phyloP scores from a whole-genome alignment of 2,329 filamentous ascomycete species.

The Cladobotryum protrusum region DNA sequence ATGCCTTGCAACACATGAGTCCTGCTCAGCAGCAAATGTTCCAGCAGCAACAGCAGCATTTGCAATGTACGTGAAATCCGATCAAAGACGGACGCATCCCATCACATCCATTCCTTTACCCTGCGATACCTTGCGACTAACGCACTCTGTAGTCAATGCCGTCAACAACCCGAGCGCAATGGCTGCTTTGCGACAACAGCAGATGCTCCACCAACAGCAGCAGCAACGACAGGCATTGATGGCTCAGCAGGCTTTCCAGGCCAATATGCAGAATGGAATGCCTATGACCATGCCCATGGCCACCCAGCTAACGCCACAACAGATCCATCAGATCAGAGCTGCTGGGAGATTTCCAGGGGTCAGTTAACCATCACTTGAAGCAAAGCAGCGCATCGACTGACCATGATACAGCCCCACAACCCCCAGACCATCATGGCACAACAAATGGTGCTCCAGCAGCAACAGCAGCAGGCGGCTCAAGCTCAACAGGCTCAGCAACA shows the following conservation, averaged over 20 bases:
- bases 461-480: constrained; percentile 34
- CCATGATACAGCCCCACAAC: constrained; percentile 21
- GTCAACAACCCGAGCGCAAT: constrained; percentile 33
- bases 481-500: constrained; percentile 32
- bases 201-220: constrained; percentile 49
- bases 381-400: background rate
- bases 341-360: constrained; percentile 29
- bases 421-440: constrained; percentile 39
- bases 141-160: constrained; percentile 25
- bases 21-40: constrained; percentile 55
- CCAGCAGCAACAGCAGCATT: constrained; percentile 37
- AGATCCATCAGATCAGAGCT: constrained; percentile 45
- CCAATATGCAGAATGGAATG: constrained; percentile 44
- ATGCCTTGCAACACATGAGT: constrained; percentile 66
- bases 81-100: background rate
- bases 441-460: constrained; percentile 40
- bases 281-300: constrained; percentile 47
- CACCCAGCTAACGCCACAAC: constrained; percentile 43
- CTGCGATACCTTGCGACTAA: constrained; percentile 1
- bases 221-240: constrained; percentile 42
- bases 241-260: constrained; percentile 48
- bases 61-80: constrained; percentile 27
- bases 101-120: constrained; percentile 2
- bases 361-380: constrained; percentile 29
- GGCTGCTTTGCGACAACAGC: constrained; percentile 47